Evolutionary conservation across 2,329 filamentous ascomycete species (phyloP), one percentile per base, ranked within the genome.

Genomic region (Dothideomycetes sp.): DNA sequence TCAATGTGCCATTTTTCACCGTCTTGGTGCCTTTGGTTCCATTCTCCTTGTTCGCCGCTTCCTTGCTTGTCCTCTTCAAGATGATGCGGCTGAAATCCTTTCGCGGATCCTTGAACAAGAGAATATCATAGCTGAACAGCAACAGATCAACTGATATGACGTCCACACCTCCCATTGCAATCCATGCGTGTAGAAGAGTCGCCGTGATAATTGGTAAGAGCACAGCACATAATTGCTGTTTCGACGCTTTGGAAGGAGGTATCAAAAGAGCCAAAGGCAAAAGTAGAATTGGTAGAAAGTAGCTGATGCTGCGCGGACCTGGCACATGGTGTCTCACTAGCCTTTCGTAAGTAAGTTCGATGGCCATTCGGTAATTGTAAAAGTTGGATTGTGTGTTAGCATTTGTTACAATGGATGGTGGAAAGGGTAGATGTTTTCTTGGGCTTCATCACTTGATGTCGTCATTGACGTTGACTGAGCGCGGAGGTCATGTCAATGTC

Each of bases 61-160:
- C n/a, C 11, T 33, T 17, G 18, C 16, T 15, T 18, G 22, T 9
- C 20, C 35, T 13, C 32, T 33, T 13, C 6, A 8, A 9, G 16
- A 43, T 10, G 10, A 46, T 12, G 15, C 37, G 31, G 12, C 38
- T 27, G 29, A 57, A 58, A 23, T 54, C 41, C 19, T 28, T 47
- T 33, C 51, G 50, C 3, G 51, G 51, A 38, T 58, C 53, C 13
- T 49, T 44, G 15, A 56, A 47, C 4, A 45, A 47, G 11, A 58
- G 46, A 11, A 57, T 44, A 33, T 51, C 51, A 6, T 48, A 34
- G 12, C 46, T 32, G 48, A 50, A 53, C 16, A 56, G 45, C n/a
- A 57, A 32, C 3, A 35, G 44, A 32, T 58, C 49, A 8, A 53
- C 46, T 20, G 47, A 51, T 13, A 57, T 50, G 8, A 57, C 55